Percentiles rank a stretch among this genome's conserved stretches.
These are phyloP conservation scores for Phytopythium chamaehyphon DNA, from an alignment of 352 stramenopile species.

Conservation along the genomic window DNA sequence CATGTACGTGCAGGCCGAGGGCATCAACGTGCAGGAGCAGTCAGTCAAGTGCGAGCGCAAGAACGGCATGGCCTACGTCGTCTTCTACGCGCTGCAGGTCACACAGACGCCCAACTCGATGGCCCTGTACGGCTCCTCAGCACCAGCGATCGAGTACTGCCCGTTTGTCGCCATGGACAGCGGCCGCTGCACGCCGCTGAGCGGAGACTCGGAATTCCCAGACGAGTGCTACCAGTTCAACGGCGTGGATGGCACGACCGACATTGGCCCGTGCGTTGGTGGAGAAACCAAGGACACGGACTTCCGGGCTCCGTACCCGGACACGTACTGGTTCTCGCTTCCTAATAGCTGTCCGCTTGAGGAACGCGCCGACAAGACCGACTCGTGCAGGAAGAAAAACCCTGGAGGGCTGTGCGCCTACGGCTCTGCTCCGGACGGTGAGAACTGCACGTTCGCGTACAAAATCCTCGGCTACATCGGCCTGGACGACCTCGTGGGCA, in stretches of 20 bases:
- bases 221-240: constrained; percentile 25
- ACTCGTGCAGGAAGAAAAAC: constrained; percentile 29
- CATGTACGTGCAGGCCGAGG: constrained; percentile 49
- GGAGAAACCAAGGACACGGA: constrained; percentile 25
- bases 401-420: constrained; percentile 44
- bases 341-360: constrained; percentile 41
- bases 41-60: constrained; percentile 22
- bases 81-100: constrained; percentile 37
- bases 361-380: constrained; percentile 35
- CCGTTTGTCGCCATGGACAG: constrained; percentile 33
- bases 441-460: constrained; percentile 72
- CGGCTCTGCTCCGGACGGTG: constrained; percentile 45
- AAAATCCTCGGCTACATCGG: constrained; percentile 60
- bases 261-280: constrained; percentile 27
- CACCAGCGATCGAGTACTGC: constrained; percentile 17
- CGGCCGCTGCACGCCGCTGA: constrained; percentile 22
- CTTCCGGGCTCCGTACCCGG: constrained; percentile 36
- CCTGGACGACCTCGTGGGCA: constrained; percentile 75
- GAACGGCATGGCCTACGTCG: constrained; percentile 28
- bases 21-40: constrained; percentile 30
- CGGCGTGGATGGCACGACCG: constrained; percentile 16
- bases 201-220: constrained; percentile 16
- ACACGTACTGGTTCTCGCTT: constrained; percentile 50
- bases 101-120: constrained; percentile 22
- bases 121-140: constrained; percentile 16